Conservation (phyloP, 768 basidiomycete species). For the Epithele typhae region DNA sequence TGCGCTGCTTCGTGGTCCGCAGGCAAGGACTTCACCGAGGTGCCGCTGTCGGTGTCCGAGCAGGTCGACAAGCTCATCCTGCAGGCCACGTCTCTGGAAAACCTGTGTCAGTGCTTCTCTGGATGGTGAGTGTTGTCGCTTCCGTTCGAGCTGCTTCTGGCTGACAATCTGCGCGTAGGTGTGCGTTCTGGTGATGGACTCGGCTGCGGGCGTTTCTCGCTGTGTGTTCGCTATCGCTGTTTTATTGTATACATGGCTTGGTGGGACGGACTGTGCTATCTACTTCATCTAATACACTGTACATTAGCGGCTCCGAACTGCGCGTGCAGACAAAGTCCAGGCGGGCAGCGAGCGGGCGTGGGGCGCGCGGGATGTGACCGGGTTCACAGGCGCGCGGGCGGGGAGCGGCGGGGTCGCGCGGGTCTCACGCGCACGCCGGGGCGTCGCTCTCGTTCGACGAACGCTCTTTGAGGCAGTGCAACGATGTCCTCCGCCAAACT, state of each 20-base stretch:
- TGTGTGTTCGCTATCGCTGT: constrained; percentile 11
- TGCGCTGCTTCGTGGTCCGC: constrained; percentile 1
- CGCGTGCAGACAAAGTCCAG: too few species aligned
- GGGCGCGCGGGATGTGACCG: constrained; percentile 1
- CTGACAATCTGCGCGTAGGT: constrained; percentile 37
- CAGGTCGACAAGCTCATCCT: constrained; percentile 94
- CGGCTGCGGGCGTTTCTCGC: not conserved
- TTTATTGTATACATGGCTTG: constrained; percentile 6
- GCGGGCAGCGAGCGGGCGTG: constrained; percentile 11
- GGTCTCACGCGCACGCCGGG: constrained; percentile 6
- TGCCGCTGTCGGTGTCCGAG: constrained; percentile 62
- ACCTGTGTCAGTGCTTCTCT: constrained; percentile 94
- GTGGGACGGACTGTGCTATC: constrained; percentile 5
- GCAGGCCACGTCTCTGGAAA: constrained; percentile 91
- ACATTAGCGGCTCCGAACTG: not conserved
- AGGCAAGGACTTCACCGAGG: constrained; percentile 91
- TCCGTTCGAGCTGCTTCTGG: too few species aligned
- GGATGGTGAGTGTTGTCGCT: constrained; percentile 65
- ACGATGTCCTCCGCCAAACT: constrained; percentile 11
- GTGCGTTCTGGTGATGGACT: constrained; percentile 66
- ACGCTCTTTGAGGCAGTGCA: constrained; percentile 8
- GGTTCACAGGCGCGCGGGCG: too few species aligned
- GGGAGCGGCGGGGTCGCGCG: not conserved
- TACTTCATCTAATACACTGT: constrained; percentile 8
- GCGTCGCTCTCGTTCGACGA: constrained; percentile 8